A percentile compares a stretch with the other conserved stretches of the same genome.
phyloP scores from a whole-genome alignment of 305 asterid genomes.

The Fraxinus platypoda region DNA sequence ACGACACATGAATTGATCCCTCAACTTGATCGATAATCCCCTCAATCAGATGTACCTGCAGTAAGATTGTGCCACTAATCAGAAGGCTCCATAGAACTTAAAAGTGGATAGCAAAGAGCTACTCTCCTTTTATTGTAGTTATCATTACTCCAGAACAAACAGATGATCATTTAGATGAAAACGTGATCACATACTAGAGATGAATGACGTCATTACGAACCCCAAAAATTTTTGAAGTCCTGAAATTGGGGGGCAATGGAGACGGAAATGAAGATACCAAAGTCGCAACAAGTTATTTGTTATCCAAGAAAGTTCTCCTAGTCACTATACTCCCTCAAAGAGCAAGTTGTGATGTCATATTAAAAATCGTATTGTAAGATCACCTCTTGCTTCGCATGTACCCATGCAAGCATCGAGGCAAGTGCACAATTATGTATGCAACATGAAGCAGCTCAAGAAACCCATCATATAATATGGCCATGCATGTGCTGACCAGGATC shows the following conservation, averaged over 20 bases:
- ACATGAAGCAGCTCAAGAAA: neutral
- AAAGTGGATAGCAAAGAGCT: neutral
- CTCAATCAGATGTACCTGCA: slow-evolving; percentile 86
- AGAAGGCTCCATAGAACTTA: neutral
- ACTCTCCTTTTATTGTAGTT: neutral
- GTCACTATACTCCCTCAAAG: neutral
- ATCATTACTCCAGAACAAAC: neutral
- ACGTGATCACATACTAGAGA: neutral
- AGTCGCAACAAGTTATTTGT: neutral
- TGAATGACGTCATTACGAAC: neutral
- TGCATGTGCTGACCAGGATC: neutral
- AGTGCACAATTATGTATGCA: neutral
- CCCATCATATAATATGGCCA: neutral
- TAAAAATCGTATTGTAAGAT: neutral
- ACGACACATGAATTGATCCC: slow-evolving; percentile 74
- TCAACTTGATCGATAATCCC: slow-evolving; percentile 90
- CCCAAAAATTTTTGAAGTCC: neutral
- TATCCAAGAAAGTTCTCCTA: neutral
- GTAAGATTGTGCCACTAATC: slow-evolving; percentile 2
- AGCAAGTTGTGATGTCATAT: neutral
- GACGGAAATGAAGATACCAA: neutral
- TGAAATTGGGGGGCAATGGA: neutral
- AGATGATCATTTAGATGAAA: neutral
- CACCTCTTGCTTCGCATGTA: no score
- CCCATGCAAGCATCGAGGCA: neutral